Evolutionary conservation across 495 filamentous ascomycete species (phyloP).

Genomic region (Podospora anserina): DNA sequence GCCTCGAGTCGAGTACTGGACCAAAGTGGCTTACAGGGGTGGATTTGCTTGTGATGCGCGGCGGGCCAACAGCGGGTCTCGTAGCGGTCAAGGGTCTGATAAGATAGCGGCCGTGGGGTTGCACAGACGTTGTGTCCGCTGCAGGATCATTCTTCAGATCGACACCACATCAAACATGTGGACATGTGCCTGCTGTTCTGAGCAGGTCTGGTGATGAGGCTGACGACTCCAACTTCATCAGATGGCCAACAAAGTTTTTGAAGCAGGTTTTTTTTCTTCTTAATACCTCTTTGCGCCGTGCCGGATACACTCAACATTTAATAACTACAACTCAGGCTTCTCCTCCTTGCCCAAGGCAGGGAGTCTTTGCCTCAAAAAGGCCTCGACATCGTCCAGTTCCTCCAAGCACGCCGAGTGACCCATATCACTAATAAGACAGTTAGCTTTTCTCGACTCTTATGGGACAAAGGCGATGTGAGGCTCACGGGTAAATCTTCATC

Average conservation of each 20-base stretch:
- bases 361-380: conserved; percentile 63
- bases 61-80: conserved; percentile 13
- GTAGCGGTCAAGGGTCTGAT: conserved; percentile 13
- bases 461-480: conserved; percentile 24
- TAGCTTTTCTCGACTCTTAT: background rate
- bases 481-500: conserved; percentile 72
- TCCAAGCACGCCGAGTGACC: conserved; percentile 70
- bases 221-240: background rate
- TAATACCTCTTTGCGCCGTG: background rate
- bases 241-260: background rate
- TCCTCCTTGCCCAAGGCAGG: conserved; percentile 46
- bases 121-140: background rate
- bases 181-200: background rate
- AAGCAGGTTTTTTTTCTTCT: background rate
- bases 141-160: background rate
- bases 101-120: conserved; percentile 8
- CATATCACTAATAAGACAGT: conserved; percentile 50
- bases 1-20: background rate
- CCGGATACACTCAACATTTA: background rate
- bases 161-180: background rate
- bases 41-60: conserved; percentile 12
- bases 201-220: background rate
- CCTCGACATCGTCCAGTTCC: conserved; percentile 83
- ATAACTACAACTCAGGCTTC: conserved; percentile 40
- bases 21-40: background rate